A percentile compares a stretch with the other conserved stretches of the same genome.
phyloP scores from a whole-genome alignment of 225 moss, liverwort and hornwort genomes.

The Climacium dendroides region DNA sequence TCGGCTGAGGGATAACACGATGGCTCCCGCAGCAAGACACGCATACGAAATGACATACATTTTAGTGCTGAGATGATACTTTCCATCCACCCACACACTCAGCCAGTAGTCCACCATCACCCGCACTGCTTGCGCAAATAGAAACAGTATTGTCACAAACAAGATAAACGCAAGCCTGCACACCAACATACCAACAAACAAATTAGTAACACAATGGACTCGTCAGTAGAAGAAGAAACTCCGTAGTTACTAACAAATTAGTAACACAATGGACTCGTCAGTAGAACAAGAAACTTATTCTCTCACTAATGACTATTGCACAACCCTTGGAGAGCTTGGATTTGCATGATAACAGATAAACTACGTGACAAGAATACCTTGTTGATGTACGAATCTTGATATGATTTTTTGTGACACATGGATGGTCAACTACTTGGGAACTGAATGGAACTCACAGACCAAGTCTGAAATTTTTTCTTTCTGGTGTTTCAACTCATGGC shows the following conservation, averaged over 20 bases:
- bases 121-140: conserved; percentile 66
- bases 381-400: neutral
- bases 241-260: neutral
- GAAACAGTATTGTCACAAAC: conserved; percentile 20
- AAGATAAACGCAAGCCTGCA: conserved; percentile 25
- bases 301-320: neutral
- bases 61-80: conserved; percentile 39
- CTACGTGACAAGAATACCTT: neutral
- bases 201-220: neutral
- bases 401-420: neutral
- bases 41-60: conserved; percentile 57
- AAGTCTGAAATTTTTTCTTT: neutral
- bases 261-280: neutral
- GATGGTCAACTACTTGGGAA: neutral
- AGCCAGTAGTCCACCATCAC: conserved; percentile 90
- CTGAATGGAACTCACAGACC: neutral
- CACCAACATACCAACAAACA: neutral
- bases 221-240: neutral
- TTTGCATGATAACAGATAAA: neutral
- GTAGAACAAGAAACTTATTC: neutral
- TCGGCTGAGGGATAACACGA: conserved; percentile 28
- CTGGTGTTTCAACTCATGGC: no score
- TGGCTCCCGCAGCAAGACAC: conserved; percentile 30
- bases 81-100: conserved; percentile 55
- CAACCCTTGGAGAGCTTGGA: neutral